Percentiles rank a stretch among this genome's conserved stretches.
These are phyloP conservation scores for Binderoboletus segoi DNA, from an alignment of 1,284 basidiomycete genomes.

Conservation along the genomic window DNA sequence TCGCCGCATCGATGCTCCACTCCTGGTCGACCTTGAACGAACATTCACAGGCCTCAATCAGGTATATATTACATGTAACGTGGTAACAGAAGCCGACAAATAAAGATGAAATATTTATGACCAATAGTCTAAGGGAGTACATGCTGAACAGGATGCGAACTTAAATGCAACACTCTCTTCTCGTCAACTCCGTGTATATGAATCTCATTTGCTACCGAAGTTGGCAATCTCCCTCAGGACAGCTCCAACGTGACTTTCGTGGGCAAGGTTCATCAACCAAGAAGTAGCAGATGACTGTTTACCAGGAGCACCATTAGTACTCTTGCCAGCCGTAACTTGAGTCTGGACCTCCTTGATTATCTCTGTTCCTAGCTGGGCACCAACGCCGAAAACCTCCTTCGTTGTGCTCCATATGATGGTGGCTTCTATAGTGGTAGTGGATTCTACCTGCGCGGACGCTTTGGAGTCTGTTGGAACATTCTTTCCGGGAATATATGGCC, in stretches of 20 bases:
- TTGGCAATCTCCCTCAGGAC: slow-evolving; percentile 25
- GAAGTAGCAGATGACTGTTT: slow-evolving; percentile 25
- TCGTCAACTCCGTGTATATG: background rate
- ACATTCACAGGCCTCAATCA: background rate
- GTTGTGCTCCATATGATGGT: slow-evolving; percentile 19
- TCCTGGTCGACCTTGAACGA: background rate
- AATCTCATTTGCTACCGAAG: background rate
- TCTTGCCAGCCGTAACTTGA: slow-evolving; percentile 6
- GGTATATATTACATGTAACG: background rate
- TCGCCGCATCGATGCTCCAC: background rate
- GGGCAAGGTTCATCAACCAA: slow-evolving; percentile 27
- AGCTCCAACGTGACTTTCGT: slow-evolving; percentile 27
- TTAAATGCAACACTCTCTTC: background rate
- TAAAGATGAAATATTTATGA: background rate
- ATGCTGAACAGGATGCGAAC: background rate
- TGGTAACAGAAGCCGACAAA: background rate
- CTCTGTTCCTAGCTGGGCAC: slow-evolving; percentile 21
- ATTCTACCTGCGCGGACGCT: slow-evolving; percentile 10
- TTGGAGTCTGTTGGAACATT: slow-evolving; percentile 12
- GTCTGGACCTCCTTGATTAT: slow-evolving; percentile 27
- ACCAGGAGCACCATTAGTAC: slow-evolving; percentile 9
- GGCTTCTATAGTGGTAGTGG: slow-evolving; percentile 1
- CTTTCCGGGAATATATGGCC: slow-evolving; percentile 40
- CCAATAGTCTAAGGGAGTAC: background rate
- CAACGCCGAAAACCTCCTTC: slow-evolving; percentile 14